These are phyloP conservation scores for Yamadazyma ubonensis DNA, from an alignment of 805 yeast genomes.

Conservation along the genomic window DNA sequence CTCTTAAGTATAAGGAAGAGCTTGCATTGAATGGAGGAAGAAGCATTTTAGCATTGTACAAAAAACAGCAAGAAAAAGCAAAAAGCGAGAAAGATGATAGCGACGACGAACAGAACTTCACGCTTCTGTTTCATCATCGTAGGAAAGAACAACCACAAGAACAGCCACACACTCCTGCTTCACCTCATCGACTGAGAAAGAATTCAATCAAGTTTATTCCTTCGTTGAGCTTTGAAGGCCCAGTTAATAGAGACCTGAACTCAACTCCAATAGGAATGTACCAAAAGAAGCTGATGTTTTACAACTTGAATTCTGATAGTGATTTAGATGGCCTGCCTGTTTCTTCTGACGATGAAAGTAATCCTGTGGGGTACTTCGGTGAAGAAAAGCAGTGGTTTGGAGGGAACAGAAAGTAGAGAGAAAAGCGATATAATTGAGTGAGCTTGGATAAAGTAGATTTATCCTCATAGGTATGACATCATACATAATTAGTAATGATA, in stretches of 20 bases:
- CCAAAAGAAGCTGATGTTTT: constrained; percentile 24
- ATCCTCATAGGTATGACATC: no score
- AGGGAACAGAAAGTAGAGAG: constrained; percentile 24
- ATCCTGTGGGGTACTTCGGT: constrained; percentile 2
- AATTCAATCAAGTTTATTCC: constrained; percentile 35
- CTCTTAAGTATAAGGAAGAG: constrained; percentile 18
- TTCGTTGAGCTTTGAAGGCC: constrained; percentile 8
- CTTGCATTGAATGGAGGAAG: constrained; percentile 15
- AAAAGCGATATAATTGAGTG: no score
- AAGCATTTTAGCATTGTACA: constrained; percentile 16
- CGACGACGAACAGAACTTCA: constrained; percentile 15
- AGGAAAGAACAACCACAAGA: no score
- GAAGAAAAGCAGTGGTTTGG: constrained; percentile 37
- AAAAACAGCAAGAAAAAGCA: constrained; percentile 11
- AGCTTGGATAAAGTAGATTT: no score
- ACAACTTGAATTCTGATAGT: constrained; percentile 25
- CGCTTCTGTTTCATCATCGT: constrained; percentile 14
- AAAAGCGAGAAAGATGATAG: not conserved
- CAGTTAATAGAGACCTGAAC: constrained; percentile 16
- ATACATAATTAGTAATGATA: no score
- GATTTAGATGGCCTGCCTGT: constrained; percentile 12
- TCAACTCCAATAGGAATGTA: constrained; percentile 16
- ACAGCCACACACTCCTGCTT: not conserved
- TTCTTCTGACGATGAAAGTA: constrained; percentile 15
- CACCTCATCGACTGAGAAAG: constrained; percentile 16